A percentile compares a stretch with the other conserved stretches of the same genome.
phyloP scores from a whole-genome alignment of 2,329 filamentous ascomycete genomes.

The Aspergillus costaricaensis region DNA sequence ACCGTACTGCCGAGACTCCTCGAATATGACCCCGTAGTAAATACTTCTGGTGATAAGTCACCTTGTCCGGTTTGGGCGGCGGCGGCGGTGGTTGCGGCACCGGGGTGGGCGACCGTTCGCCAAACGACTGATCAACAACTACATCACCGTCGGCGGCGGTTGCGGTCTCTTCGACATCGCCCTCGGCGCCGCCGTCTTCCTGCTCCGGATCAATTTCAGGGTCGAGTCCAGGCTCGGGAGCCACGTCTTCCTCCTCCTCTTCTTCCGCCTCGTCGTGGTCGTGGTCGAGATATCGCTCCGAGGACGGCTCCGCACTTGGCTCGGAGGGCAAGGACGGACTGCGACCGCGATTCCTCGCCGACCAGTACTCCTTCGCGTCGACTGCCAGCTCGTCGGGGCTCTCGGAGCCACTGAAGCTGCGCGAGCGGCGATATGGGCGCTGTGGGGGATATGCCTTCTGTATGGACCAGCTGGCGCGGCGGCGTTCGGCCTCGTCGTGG shows the following conservation, averaged over 20 bases:
- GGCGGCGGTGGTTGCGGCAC: constrained; percentile 44
- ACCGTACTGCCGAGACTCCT: constrained; percentile 80
- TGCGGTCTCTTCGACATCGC: constrained; percentile 24
- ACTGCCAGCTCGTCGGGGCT: constrained; percentile 50
- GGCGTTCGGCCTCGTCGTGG: constrained; percentile 38
- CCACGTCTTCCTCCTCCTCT: background rate
- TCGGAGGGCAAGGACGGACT: constrained; percentile 21
- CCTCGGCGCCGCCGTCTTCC: constrained; percentile 9
- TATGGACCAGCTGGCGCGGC: constrained; percentile 38
- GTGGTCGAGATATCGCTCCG: background rate
- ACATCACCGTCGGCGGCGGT: constrained; percentile 18
- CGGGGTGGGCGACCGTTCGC: constrained; percentile 37
- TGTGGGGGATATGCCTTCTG: constrained; percentile 35
- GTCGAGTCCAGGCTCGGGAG: background rate
- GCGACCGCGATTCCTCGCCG: constrained; percentile 30
- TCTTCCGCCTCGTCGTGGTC: background rate
- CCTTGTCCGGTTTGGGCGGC: constrained; percentile 54
- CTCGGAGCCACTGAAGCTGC: constrained; percentile 36
- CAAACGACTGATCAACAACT: constrained; percentile 21
- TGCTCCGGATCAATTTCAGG: background rate
- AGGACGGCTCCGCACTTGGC: background rate
- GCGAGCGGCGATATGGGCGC: constrained; percentile 28
- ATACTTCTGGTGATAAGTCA: constrained; percentile 70
- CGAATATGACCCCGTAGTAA: constrained; percentile 75
- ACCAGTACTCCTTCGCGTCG: constrained; percentile 42